Base-by-base conservation (phyloP, 768 basidiomycete genomes). In the Scleroderma citrinum region DNA sequence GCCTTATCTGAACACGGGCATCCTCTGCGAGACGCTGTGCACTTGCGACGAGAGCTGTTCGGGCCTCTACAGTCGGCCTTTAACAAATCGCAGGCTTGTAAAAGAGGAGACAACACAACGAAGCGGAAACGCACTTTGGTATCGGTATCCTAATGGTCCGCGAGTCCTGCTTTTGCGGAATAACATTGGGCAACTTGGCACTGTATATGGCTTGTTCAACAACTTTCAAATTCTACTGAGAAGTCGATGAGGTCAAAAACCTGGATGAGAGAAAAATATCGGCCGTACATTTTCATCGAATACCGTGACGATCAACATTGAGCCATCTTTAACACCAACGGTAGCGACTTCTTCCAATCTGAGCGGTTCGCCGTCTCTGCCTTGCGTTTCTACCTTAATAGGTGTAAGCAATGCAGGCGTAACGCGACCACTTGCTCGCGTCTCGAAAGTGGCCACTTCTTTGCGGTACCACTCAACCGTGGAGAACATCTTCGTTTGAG, bases 141-240 rank as follows among this genome's bases (percentile, higher is more conserved):
- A 92, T 81, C 0, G 88, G 85, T 51, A 92, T 78, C 54, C 77
- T 85, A 55, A 92, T 76, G 2, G 90, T 92, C 37, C 82, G 77
- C 26, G 60, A 69, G 57, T 92, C 89, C 36, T 78, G 68, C 48
- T 74, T 74, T 55, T 92, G 90, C 4, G 89, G 89, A 0, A 82
- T 74, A 10, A 88, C 75, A 24, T 81, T 76, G 8, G 86, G 82
- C 32, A 91, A 69, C 53, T 85, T 85, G 4, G 85, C 82, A n/a
- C 79, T 76, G 57, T 89, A 88, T 6, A 92, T 68, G 0, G 77
- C 87, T 56, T 79, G 75, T 63, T 92, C 88, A 35, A 90, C 80
- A 34, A 74, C 70, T 70, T 90, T 91, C 60, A 85, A 67, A 46
- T 72, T 83, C 90, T 92, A 78, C 76, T 73, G 50, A 56, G 53